Evolutionary conservation across 306 rosid species (phyloP), one percentile per base, ranked within the genome.

Genomic region (Cercis canadensis): DNA sequence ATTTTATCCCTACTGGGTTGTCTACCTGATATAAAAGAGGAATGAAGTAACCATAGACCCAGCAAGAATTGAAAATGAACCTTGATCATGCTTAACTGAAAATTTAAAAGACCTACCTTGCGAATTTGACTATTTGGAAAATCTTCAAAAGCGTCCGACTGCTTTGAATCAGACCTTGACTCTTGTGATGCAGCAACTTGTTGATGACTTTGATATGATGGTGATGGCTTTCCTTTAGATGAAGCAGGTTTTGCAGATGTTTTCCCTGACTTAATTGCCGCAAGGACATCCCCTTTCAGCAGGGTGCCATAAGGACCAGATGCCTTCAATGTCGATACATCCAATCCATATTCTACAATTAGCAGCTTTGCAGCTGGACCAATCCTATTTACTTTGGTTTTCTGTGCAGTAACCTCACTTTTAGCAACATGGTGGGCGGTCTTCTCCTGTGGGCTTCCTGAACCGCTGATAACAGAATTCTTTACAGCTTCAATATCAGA

Each of bases 301-400:
- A 94, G 83, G 59, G 95, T 94, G 56, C 99, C 91, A 62, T 78
- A 65, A 72, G 85, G 72, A 65, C 99, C 99, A 11, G 99, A 87
- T 69, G 99, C 95, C 71, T 83, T 85, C 83, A 94, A 64, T 51
- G 76, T 74, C 4, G 88, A 87, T 61, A 74, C 73, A 83, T 94
- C 97, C 85, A 94, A 83, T 73, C 92, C 96, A 81, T 94, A 78
- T 78, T 89, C 97, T 47, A 70, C 1, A 67, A 94, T 86, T 52
- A 94, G 84, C 83, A 89, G 70, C 85, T 89, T 94, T 19, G 99
- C 99, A 56, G 99, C 86, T 59, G 99, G 99, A 77, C 99, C 84
- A 64, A 94, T 86, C 81, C 99, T 87, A 68, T 14, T 44, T 41
- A 84, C 73, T 62, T 62, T 75, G 53, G 62, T 81, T 79, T 86